Conservation (phyloP, 805 yeast genomes). For the Candida parachauliodes region DNA sequence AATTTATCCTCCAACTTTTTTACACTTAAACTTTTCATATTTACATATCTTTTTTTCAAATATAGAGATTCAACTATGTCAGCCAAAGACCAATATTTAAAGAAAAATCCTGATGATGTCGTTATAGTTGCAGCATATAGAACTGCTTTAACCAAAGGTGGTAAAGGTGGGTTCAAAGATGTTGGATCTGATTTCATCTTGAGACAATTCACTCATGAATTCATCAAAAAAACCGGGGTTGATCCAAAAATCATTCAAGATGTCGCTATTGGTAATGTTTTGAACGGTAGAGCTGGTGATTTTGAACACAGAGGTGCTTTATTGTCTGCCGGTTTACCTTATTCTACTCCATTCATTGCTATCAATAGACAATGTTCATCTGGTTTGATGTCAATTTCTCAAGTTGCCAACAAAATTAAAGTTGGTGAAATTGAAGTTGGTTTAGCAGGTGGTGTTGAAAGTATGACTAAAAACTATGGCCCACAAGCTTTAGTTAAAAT, state of each 20-base stretch:
- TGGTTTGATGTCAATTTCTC: conserved; percentile 85
- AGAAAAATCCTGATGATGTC: conserved; percentile 79
- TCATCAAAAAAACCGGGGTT: conserved; percentile 51
- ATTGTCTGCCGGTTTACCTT: conserved; percentile 86
- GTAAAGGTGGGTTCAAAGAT: conserved; percentile 83
- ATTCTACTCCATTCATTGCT: conserved; percentile 73
- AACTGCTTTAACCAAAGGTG: conserved; percentile 86
- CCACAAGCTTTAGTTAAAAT: conserved; percentile 62
- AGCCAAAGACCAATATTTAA: conserved; percentile 34
- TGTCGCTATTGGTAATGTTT: conserved; percentile 84
- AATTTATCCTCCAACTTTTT: conserved; percentile 2
- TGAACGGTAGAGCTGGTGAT: conserved; percentile 91
- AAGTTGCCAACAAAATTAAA: conserved; percentile 82
- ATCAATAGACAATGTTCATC: conserved; percentile 94
- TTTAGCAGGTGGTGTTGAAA: conserved; percentile 88
- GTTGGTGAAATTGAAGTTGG: conserved; percentile 90
- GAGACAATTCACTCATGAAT: conserved; percentile 57
- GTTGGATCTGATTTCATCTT: conserved; percentile 77
- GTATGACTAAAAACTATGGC: conserved; percentile 91
- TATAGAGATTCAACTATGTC: conserved; percentile 3
- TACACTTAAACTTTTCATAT: too few relatives aligned
- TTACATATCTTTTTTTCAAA: neutral
- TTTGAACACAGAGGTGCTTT: conserved; percentile 91
- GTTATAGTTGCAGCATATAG: conserved; percentile 89
- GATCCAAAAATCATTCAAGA: conserved; percentile 66